Percentiles rank a stretch among this genome's conserved stretches.
Conservation (phyloP, 2,329 filamentous ascomycete genomes). For the Pezizomycotina sp. region DNA sequence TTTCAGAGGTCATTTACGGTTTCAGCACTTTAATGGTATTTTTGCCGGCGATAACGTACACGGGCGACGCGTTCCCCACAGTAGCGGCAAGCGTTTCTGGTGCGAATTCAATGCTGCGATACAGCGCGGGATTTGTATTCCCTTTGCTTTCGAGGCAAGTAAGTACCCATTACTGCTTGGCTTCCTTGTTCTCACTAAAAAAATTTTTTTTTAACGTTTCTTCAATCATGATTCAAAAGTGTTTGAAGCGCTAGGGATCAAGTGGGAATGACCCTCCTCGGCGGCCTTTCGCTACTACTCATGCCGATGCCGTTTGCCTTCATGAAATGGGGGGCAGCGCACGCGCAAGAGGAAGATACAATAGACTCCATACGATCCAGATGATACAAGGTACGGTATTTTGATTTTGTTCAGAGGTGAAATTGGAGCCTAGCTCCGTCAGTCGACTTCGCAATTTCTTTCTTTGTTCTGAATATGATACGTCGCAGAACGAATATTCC, state of each 20-base stretch:
- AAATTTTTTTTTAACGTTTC: background rate
- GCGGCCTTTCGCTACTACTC: constrained; percentile 3
- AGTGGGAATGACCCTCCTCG: constrained; percentile 9
- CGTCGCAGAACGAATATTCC: no score
- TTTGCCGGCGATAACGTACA: background rate
- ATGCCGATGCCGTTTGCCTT: constrained; percentile 7
- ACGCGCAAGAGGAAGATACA: background rate
- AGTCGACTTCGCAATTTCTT: no score
- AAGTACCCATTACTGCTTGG: constrained; percentile 1
- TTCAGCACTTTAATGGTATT: background rate
- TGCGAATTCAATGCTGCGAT: constrained; percentile 5
- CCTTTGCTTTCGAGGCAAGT: constrained; percentile 5
- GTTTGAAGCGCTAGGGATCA: constrained; percentile 6
- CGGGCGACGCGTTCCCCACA: constrained; percentile 4
- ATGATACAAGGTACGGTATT: no score
- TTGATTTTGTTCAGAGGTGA: no score
- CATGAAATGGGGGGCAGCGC: constrained; percentile 5
- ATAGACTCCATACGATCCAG: no score
- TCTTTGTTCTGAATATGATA: no score
- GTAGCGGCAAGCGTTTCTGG: constrained; percentile 2
- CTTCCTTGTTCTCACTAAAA: no score
- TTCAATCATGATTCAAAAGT: constrained; percentile 4
- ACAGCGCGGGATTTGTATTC: constrained; percentile 4
- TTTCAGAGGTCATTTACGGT: constrained; percentile 7
- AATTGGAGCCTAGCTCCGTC: no score